These are phyloP conservation scores for Lolium perenne DNA, from an alignment of 176 grass and related monocot genomes.

Conservation along the genomic window DNA sequence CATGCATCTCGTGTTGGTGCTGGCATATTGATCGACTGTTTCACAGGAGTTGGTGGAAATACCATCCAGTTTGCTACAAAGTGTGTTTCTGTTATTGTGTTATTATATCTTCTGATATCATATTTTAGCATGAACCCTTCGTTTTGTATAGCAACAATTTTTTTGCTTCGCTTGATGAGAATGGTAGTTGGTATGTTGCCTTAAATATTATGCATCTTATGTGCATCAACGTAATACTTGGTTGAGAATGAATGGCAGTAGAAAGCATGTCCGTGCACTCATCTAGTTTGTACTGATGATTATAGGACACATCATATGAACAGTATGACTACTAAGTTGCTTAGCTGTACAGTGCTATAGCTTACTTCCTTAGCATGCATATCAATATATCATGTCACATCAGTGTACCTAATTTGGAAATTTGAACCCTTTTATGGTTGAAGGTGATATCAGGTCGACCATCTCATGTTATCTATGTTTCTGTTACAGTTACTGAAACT, in stretches of 20 bases:
- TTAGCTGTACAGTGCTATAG: neutral
- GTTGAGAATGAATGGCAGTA: constrained; percentile 3
- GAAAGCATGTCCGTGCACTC: neutral
- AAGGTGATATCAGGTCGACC: neutral
- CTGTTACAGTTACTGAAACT: neutral
- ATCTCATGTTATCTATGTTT: constrained; percentile 18
- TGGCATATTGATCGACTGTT: constrained; percentile 76
- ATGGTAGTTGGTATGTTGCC: neutral
- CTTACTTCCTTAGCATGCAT: constrained; percentile 17
- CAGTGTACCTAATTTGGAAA: constrained; percentile 3
- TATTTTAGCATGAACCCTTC: constrained; percentile 21
- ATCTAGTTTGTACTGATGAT: constrained; percentile 5
- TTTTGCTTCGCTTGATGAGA: constrained; percentile 9
- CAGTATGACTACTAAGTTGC: constrained; percentile 24
- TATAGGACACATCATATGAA: neutral
- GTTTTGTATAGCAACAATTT: neutral
- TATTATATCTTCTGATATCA: constrained; percentile 29
- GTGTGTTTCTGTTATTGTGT: constrained; percentile 48
- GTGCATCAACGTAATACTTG: neutral
- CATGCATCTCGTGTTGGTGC: constrained; percentile 75
- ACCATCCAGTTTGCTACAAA: constrained; percentile 92
- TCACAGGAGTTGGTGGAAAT: constrained; percentile 92
- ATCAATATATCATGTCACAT: neutral
- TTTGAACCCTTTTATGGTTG: neutral
- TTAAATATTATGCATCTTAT: constrained; percentile 10